Evolutionary conservation across 2,329 filamentous ascomycete genomes (phyloP), one percentile per base, ranked within the genome.

Genomic region (Furcasterigmium furcatum): DNA sequence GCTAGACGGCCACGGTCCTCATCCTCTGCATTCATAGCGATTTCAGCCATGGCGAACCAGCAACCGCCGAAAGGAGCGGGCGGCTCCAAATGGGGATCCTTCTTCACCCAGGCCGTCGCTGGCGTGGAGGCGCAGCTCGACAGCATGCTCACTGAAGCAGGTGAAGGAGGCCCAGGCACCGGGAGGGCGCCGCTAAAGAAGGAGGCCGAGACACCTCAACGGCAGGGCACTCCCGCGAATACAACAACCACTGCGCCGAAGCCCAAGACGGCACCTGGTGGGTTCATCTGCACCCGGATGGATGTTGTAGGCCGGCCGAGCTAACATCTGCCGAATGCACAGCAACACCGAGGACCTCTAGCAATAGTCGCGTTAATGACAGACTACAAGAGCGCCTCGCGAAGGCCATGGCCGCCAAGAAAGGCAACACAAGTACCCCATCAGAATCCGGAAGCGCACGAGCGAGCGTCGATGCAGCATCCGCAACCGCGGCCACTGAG

Each of bases 51-150:
- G 34, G 34, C 34, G 18, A 36, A 19, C 12, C 34, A 36, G n/a
- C 34, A 16, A 36, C n/a, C n/a, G n/a, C n/a, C 34, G 10, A 36
- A 36, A 20, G 16, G n/a, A 18, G 18, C 5, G 16, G n/a, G 34
- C 34, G 34, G 39, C 25, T 79, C 79, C 42, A 79, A 79, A 81
- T 91, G 87, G 87, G 87, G 85, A 38, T 83, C 82, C 25, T 86
- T 96, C 62, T 77, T 96, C 49, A 88, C 91, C 53, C 89, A 92
- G 66, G 91, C 92, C 52, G 90, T 97, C 49, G 91, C 91, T 45
- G 91, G 91, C 49, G 87, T 99, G 47, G 94, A 99, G 70, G 95
- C 91, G 48, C 84, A 88, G 36, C 79, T 99, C 48, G 94, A 99
- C 65, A 91, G 82, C 41, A 95, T 99, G 47, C 78, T 99, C 49